Base-by-base conservation (phyloP, 768 basidiomycete genomes). In the Pleurotus sapidus region DNA sequence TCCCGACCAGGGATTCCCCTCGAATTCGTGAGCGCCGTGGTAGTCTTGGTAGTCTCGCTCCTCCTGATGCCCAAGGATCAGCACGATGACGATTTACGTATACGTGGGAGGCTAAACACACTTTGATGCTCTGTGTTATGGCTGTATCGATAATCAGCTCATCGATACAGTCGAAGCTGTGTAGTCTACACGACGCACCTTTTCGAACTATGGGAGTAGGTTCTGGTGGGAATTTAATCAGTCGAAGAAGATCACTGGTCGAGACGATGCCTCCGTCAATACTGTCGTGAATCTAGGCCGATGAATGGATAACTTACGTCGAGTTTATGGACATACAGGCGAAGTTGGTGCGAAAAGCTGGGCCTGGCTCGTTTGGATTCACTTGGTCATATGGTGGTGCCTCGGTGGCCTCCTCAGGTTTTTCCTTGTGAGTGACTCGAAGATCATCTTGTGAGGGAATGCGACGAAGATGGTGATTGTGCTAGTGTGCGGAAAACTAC, bases 1-100 rank as follows among this genome's bases (percentile, higher is more conserved):
- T 1, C 46, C 57, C 15, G 24, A 45, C 57, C 57, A 58, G 2
- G 57, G 57, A 37, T 58, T 40, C 3, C 57, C 57, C 24, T 58
- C 51, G 49, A 58, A 58, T 23, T 58, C 48, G 25, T 58, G 49
- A 2, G 57, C 23, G 18, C 57, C 57, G 40, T n/a, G n/a, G n/a
- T n/a, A n/a, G n/a, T n/a, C n/a, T n/a, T 58, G 57, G 38, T 58
- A 58, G 17, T 57, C 23, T 18, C 46, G 23, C 20, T 56, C 55
- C 17, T 56, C 55, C 55, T 25, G 30, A n/a, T 27, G 42, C 3
- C 5, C 24, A n/a, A 56, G 14, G 25, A 24, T 39, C 8, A 37
- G 7, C 14, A 20, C 6, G 24, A n/a, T 5, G 15, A 20, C 1
- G 55, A 18, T 37, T 23, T 30, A 30, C 30, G 30, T 30, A 9